Conservation (phyloP, 768 basidiomycete genomes). For the Serendipita sp. region DNA sequence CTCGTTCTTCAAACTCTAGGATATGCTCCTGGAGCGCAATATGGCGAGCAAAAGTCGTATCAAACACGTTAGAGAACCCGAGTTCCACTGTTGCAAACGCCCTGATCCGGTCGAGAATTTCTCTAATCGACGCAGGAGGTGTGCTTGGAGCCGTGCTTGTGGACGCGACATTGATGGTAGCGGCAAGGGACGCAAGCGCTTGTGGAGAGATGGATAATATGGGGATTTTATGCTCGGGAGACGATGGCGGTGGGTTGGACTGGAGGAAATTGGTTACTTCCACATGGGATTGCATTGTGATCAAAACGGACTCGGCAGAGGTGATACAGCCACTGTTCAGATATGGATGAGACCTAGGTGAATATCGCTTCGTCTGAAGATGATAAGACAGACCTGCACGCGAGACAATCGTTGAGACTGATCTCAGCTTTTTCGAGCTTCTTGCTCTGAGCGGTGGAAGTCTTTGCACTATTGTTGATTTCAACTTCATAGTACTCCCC, state of each 20-base stretch:
- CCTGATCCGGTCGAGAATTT: conserved; percentile 50
- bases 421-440: conserved; percentile 91
- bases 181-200: conserved; percentile 64
- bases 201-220: conserved; percentile 85
- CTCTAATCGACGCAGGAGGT: not conserved
- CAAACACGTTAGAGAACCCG: conserved; percentile 72
- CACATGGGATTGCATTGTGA: conserved; percentile 86
- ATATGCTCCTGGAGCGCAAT: conserved; percentile 68
- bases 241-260: conserved; percentile 30
- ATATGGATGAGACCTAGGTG: not conserved
- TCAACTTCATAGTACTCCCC: conserved; percentile 79
- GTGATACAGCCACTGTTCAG: conserved; percentile 82
- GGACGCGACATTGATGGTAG: conserved; percentile 19
- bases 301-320: conserved; percentile 91
- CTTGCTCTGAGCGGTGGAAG: conserved; percentile 16
- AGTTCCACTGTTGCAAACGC: conserved; percentile 52
- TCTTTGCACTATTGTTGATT: conserved; percentile 7
- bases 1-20: conserved; percentile 65
- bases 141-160: not conserved
- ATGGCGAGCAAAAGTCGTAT: conserved; percentile 90
- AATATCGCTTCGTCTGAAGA: not conserved
- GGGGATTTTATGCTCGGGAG: conserved; percentile 35
- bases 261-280: conserved; percentile 75
- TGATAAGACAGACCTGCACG: conserved; percentile 62
- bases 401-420: conserved; percentile 91